phyloP scores from a whole-genome alignment of 2,329 filamentous ascomycete species.

The Sporothrix inflata region DNA sequence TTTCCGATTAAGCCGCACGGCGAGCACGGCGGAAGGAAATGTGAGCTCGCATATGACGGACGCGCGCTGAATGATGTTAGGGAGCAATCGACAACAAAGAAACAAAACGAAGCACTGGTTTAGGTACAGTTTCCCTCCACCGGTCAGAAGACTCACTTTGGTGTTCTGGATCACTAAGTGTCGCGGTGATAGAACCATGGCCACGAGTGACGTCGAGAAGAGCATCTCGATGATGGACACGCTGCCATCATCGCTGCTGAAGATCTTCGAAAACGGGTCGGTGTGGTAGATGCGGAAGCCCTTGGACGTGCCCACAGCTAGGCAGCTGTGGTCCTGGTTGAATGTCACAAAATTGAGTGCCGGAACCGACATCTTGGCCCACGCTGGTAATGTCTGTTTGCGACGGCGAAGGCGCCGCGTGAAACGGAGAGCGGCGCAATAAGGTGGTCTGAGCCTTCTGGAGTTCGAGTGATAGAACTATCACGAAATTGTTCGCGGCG shows the following conservation, averaged over 20 bases:
- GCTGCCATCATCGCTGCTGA: constrained; percentile 91
- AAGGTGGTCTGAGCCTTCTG: constrained; percentile 9
- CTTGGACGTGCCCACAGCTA: constrained; percentile 91
- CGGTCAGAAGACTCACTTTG: constrained; percentile 62
- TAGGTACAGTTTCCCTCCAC: neutral
- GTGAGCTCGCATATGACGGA: constrained; percentile 98
- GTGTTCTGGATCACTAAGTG: constrained; percentile 97
- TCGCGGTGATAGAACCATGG: constrained; percentile 86
- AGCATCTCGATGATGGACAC: constrained; percentile 98
- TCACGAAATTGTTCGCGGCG: neutral
- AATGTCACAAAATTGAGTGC: constrained; percentile 97
- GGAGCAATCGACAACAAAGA: neutral
- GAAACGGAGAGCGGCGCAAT: constrained; percentile 13
- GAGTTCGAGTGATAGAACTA: neutral
- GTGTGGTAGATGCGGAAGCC: constrained; percentile 97
- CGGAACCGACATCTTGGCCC: constrained; percentile 62
- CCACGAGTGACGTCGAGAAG: constrained; percentile 95
- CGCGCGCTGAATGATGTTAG: constrained; percentile 50
- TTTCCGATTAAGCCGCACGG: constrained; percentile 92
- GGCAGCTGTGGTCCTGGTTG: constrained; percentile 97
- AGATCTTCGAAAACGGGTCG: constrained; percentile 93
- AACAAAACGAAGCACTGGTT: too few species aligned
- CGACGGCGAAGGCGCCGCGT: constrained; percentile 29
- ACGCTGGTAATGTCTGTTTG: constrained; percentile 25
- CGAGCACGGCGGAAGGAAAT: constrained; percentile 93